Conservation (phyloP, 2,329 filamentous ascomycete genomes). For the Thelonectria rubi region DNA sequence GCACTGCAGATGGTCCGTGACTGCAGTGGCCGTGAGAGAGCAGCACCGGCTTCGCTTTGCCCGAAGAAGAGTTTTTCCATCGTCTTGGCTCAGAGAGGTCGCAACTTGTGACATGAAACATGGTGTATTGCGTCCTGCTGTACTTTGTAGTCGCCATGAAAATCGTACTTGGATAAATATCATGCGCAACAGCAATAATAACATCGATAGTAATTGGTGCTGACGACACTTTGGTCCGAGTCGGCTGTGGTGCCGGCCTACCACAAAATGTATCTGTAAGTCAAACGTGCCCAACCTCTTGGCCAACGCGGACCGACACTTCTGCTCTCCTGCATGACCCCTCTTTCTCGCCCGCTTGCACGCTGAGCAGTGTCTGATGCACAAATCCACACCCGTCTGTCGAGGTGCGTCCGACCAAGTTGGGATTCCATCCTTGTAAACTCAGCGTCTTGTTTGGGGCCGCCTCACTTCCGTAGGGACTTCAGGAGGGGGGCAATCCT, state of each 20-base stretch:
- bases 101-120: neutral
- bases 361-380: neutral
- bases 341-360: neutral
- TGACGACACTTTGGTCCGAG: neutral
- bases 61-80: neutral
- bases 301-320: neutral
- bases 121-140: neutral
- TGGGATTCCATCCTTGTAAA: neutral
- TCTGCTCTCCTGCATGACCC: neutral
- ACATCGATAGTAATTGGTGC: neutral
- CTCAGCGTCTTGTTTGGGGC: neutral
- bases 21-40: too few species aligned
- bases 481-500: constrained; percentile 63
- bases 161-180: neutral
- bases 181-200: neutral
- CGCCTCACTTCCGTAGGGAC: constrained; percentile 53
- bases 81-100: neutral
- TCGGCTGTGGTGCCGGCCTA: neutral
- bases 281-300: neutral
- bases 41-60: neutral
- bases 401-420: neutral
- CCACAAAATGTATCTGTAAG: neutral
- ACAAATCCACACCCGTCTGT: neutral
- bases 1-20: too few species aligned
- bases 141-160: neutral